These are phyloP conservation scores for Cryptococcus floricola DNA, from an alignment of 1,284 basidiomycete species.

Conservation along the genomic window DNA sequence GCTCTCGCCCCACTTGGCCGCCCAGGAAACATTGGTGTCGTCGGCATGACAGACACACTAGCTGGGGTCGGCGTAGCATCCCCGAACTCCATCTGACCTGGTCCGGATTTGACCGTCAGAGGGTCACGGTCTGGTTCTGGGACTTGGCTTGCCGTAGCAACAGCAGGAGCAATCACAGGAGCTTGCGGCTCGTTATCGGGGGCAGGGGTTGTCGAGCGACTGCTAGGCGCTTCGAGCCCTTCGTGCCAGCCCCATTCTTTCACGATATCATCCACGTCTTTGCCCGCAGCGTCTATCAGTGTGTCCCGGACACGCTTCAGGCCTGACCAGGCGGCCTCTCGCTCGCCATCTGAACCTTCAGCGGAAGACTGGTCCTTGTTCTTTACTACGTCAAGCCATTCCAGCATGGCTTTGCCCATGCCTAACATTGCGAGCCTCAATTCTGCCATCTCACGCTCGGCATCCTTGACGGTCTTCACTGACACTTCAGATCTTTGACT, in stretches of 20 bases:
- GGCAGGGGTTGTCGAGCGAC: constrained; percentile 17
- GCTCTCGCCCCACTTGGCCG: neutral
- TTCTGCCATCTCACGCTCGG: constrained; percentile 44
- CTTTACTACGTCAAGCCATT: constrained; percentile 33
- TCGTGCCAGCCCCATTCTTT: constrained; percentile 47
- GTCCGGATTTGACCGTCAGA: neutral
- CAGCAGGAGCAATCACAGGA: neutral
- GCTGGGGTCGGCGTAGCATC: constrained; percentile 14
- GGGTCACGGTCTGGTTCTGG: neutral
- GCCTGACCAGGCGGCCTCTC: constrained; percentile 26
- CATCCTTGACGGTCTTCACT: constrained; percentile 33
- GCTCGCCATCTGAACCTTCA: neutral
- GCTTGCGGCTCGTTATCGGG: neutral
- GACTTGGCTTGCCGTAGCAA: neutral
- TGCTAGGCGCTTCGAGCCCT: constrained; percentile 31
- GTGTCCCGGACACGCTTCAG: constrained; percentile 33
- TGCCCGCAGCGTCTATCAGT: constrained; percentile 37
- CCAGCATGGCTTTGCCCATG: constrained; percentile 46
- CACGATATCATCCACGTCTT: constrained; percentile 40
- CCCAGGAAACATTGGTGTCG: neutral
- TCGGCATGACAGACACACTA: constrained; percentile 6
- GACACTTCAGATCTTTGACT: constrained; percentile 17
- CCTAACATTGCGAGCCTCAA: constrained; percentile 43
- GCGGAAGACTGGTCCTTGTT: neutral
- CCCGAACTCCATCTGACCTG: constrained; percentile 6